A percentile compares a stretch with the other conserved stretches of the same genome.
These are phyloP conservation scores for Arthrobotrys sinensis DNA, from an alignment of 2,329 filamentous ascomycete genomes.

Conservation along the genomic window DNA sequence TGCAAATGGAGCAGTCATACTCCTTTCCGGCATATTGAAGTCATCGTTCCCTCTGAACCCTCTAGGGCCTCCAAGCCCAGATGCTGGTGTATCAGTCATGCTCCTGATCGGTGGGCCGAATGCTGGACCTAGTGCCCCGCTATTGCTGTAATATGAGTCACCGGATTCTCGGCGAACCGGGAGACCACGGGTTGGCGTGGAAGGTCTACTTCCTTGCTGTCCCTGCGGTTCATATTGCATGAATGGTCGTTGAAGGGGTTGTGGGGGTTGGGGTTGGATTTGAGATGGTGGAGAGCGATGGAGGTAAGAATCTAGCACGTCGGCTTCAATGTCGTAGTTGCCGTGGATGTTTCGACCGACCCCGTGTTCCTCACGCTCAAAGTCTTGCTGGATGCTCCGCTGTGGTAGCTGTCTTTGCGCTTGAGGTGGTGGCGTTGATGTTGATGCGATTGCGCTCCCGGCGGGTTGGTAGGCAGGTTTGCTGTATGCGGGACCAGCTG, in stretches of 20 bases:
- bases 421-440: slow-evolving; percentile 44
- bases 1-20: slow-evolving; percentile 46
- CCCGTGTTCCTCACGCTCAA: slow-evolving; percentile 56
- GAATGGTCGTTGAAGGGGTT: slow-evolving; percentile 48
- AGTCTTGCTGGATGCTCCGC: slow-evolving; percentile 13
- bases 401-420: slow-evolving; percentile 16
- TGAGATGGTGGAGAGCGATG: slow-evolving; percentile 33
- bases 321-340: slow-evolving; percentile 59
- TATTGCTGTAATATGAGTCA: slow-evolving; percentile 40
- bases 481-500: slow-evolving; percentile 17
- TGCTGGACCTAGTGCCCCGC: slow-evolving; percentile 15
- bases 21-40: slow-evolving; percentile 30
- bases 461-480: slow-evolving; percentile 48
- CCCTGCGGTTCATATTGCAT: slow-evolving; percentile 39
- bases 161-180: slow-evolving; percentile 45
- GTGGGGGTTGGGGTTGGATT: slow-evolving; percentile 36
- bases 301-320: slow-evolving; percentile 55
- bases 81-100: slow-evolving; percentile 44
- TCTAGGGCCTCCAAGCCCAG: slow-evolving; percentile 12
- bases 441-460: slow-evolving; percentile 10
- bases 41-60: slow-evolving; percentile 15
- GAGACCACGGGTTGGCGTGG: slow-evolving; percentile 45
- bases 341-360: slow-evolving; percentile 55
- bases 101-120: slow-evolving; percentile 32
- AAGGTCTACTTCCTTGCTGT: slow-evolving; percentile 41